phyloP scores from a whole-genome alignment of 2,329 filamentous ascomycete genomes.

The Hymenoscyphus linearis region DNA sequence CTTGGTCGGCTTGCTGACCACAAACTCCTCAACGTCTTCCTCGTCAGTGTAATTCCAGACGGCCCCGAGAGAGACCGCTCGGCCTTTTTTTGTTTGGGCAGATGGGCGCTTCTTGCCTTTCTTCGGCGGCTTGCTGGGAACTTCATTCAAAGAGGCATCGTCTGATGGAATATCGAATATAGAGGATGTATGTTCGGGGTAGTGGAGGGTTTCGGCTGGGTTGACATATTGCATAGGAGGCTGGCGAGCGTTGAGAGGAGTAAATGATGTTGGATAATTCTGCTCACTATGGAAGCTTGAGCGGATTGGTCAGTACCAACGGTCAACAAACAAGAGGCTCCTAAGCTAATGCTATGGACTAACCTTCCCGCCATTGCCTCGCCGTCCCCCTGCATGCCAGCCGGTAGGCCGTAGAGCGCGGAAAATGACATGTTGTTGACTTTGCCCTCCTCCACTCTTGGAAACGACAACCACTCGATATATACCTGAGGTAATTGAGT shows the following conservation, averaged over 20 bases:
- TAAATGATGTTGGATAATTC: constrained; percentile 15
- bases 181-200: constrained; percentile 6
- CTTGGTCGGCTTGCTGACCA: constrained; percentile 11
- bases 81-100: constrained; percentile 7
- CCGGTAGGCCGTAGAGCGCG: neutral
- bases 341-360: neutral
- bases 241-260: constrained; percentile 17
- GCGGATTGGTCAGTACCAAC: constrained; percentile 3
- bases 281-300: neutral
- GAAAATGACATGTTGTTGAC: neutral
- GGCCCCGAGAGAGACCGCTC: constrained; percentile 13
- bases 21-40: constrained; percentile 11
- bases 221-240: constrained; percentile 12
- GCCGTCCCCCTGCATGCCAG: neutral
- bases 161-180: constrained; percentile 16
- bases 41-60: constrained; percentile 20
- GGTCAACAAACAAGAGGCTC: neutral
- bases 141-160: constrained; percentile 10
- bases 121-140: neutral
- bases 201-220: constrained; percentile 13
- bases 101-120: constrained; percentile 12
- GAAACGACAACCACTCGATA: neutral
- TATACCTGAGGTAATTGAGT: neutral
- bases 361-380: neutral
- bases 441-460: neutral